Evolutionary conservation across 2,329 filamentous ascomycete species (phyloP).

Genomic region (Curvularia hawaiiensis): DNA sequence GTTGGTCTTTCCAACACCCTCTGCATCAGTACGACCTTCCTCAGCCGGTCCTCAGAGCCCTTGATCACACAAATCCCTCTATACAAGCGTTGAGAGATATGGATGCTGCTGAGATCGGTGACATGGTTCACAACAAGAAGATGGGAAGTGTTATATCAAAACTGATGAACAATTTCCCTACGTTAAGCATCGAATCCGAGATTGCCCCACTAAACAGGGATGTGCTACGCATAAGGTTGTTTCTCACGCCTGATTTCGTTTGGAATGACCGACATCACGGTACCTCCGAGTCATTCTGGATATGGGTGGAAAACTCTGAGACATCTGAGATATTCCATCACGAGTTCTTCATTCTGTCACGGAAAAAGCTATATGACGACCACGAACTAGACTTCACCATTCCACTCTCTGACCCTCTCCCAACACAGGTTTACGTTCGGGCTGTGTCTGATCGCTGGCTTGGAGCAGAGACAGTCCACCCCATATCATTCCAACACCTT

Average conservation of each 20-base stretch:
- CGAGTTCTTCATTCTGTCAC: slow-evolving; percentile 91
- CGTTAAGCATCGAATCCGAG: slow-evolving; percentile 86
- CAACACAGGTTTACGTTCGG: slow-evolving; percentile 93
- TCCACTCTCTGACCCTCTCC: slow-evolving; percentile 87
- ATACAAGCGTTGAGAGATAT: slow-evolving; percentile 90
- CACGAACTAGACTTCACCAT: slow-evolving; percentile 99
- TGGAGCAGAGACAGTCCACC: slow-evolving; percentile 92
- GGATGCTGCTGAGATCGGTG: slow-evolving; percentile 88
- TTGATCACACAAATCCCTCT: slow-evolving; percentile 81
- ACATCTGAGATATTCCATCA: slow-evolving; percentile 98
- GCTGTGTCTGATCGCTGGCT: slow-evolving; percentile 96
- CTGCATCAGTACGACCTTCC: slow-evolving; percentile 94
- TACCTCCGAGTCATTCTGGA: slow-evolving; percentile 94
- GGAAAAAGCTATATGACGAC: slow-evolving; percentile 90
- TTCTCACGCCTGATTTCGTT: slow-evolving; percentile 83
- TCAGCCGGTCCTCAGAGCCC: slow-evolving; percentile 77
- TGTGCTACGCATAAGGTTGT: slow-evolving; percentile 88
- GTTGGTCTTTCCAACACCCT: slow-evolving; percentile 95
- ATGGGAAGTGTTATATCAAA: slow-evolving; percentile 83
- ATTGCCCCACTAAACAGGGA: slow-evolving; percentile 95
- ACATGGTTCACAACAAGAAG: slow-evolving; percentile 85
- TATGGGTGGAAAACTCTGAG: slow-evolving; percentile 99
- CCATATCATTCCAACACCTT: slow-evolving; percentile 96
- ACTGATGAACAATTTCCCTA: slow-evolving; percentile 89
- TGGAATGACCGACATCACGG: slow-evolving; percentile 97